Percentiles rank a stretch among this genome's conserved stretches.
phyloP scores from a whole-genome alignment of 768 basidiomycete genomes.

The Podaxis sp. region DNA sequence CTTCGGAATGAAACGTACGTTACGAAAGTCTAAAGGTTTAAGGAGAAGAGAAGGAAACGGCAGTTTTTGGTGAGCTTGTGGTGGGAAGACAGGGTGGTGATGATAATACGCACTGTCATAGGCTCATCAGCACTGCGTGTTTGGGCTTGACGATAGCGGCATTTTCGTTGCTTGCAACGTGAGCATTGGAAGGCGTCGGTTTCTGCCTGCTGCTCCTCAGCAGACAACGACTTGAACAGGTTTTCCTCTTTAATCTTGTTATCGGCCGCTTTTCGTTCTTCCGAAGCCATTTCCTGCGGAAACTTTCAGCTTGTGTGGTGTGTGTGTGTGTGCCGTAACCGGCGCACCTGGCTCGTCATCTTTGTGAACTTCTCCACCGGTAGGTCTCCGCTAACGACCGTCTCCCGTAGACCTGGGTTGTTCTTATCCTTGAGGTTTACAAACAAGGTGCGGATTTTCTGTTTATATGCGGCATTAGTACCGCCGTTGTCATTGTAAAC shows the following conservation, averaged over 20 bases:
- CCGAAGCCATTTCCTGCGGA: slow-evolving; percentile 90
- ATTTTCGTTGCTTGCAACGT: slow-evolving; percentile 92
- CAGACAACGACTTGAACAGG: slow-evolving; percentile 87
- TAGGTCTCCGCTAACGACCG: slow-evolving; percentile 81
- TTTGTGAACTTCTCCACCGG: slow-evolving; percentile 64
- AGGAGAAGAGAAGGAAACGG: background rate
- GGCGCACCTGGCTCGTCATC: slow-evolving; percentile 78
- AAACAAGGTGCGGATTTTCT: slow-evolving; percentile 83
- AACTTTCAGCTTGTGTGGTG: background rate
- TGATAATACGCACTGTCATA: slow-evolving; percentile 73
- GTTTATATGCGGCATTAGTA: slow-evolving; percentile 55
- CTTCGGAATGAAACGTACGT: slow-evolving; percentile 48
- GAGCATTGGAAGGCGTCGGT: slow-evolving; percentile 98
- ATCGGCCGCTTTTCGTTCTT: slow-evolving; percentile 84
- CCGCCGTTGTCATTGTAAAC: slow-evolving; percentile 48
- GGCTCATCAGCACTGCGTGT: slow-evolving; percentile 98
- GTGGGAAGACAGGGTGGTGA: background rate
- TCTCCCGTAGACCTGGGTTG: slow-evolving; percentile 84
- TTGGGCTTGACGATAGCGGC: slow-evolving; percentile 93
- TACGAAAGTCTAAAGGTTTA: slow-evolving; percentile 70
- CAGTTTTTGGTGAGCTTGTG: background rate
- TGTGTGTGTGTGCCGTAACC: background rate
- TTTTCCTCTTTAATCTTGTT: slow-evolving; percentile 82
- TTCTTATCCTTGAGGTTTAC: slow-evolving; percentile 96
- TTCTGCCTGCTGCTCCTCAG: slow-evolving; percentile 87